These are phyloP conservation scores for Aspergillus novoparasiticus DNA, from an alignment of 2,329 filamentous ascomycete species.

Conservation along the genomic window DNA sequence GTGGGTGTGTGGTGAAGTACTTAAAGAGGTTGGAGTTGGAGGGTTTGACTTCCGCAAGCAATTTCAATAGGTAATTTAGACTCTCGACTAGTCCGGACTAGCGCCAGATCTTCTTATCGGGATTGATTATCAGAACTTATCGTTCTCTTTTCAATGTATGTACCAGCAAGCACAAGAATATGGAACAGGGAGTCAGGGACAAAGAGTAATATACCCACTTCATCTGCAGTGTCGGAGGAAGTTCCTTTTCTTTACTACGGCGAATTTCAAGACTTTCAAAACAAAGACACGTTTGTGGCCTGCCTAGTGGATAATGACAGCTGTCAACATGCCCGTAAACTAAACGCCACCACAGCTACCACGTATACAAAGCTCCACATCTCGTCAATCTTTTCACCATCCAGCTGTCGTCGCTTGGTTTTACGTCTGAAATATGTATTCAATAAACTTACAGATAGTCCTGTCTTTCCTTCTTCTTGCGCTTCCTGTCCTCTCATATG, in stretches of 20 bases:
- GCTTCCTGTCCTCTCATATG: constrained; percentile 20
- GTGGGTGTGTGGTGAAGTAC: too few species aligned
- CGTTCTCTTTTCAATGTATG: too few species aligned
- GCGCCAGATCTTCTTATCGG: not conserved
- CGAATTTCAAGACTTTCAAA: not conserved
- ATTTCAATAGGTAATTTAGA: not conserved
- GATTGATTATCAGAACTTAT: not conserved
- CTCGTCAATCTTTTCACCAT: not conserved
- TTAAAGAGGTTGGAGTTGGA: not conserved
- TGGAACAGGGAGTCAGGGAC: not conserved
- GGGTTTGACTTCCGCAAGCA: not conserved
- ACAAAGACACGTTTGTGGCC: not conserved
- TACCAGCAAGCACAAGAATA: not conserved
- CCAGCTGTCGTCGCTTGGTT: not conserved
- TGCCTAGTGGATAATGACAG: not conserved
- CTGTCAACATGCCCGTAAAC: not conserved
- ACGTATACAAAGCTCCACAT: constrained; percentile 4
- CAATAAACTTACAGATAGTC: constrained; percentile 18
- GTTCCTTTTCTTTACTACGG: not conserved
- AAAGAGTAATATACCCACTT: not conserved
- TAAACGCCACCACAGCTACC: not conserved
- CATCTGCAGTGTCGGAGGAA: not conserved
- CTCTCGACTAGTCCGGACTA: constrained; percentile 3
- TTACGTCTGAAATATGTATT: not conserved
- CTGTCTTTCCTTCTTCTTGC: constrained; percentile 24